phyloP scores from a whole-genome alignment of 2,329 filamentous ascomycete genomes.

The Juglanconis juglandina region DNA sequence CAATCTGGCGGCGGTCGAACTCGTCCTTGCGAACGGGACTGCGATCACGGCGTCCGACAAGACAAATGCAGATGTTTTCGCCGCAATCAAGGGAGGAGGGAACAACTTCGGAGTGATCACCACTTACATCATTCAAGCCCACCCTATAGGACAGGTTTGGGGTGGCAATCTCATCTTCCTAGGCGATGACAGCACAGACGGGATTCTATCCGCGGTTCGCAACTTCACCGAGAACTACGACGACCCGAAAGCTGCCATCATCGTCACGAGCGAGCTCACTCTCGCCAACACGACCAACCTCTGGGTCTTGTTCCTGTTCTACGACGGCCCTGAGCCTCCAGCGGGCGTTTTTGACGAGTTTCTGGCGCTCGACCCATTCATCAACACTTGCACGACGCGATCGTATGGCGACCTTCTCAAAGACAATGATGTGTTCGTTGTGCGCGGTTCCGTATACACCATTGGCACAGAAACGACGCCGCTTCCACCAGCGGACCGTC shows the following conservation, averaged over 20 bases:
- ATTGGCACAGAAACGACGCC: constrained; percentile 26
- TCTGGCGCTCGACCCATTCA: constrained; percentile 39
- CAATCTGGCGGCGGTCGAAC: constrained; percentile 45
- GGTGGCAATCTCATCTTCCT: constrained; percentile 40
- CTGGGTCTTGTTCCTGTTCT: constrained; percentile 62
- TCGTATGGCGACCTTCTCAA: constrained; percentile 27
- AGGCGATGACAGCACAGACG: constrained; percentile 27
- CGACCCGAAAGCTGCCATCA: constrained; percentile 59
- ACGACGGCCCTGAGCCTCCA: constrained; percentile 54
- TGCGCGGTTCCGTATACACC: constrained; percentile 21
- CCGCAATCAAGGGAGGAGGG: constrained; percentile 53
- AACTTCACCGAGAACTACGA: constrained; percentile 57
- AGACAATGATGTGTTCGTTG: constrained; percentile 22
- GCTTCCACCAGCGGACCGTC: constrained; percentile 16
- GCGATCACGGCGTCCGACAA: constrained; percentile 42
- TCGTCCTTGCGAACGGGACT: constrained; percentile 49
- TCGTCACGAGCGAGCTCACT: constrained; percentile 50
- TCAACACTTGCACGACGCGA: constrained; percentile 31
- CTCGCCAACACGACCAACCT: constrained; percentile 42
- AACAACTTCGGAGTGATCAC: constrained; percentile 54
- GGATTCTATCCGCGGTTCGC: constrained; percentile 33
- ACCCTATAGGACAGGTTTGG: constrained; percentile 38
- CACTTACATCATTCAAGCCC: constrained; percentile 40
- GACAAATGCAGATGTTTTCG: constrained; percentile 47
- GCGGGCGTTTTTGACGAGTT: constrained; percentile 55